Base-by-base conservation (phyloP, 495 filamentous ascomycete species). In the Ramalina intermedia region DNA sequence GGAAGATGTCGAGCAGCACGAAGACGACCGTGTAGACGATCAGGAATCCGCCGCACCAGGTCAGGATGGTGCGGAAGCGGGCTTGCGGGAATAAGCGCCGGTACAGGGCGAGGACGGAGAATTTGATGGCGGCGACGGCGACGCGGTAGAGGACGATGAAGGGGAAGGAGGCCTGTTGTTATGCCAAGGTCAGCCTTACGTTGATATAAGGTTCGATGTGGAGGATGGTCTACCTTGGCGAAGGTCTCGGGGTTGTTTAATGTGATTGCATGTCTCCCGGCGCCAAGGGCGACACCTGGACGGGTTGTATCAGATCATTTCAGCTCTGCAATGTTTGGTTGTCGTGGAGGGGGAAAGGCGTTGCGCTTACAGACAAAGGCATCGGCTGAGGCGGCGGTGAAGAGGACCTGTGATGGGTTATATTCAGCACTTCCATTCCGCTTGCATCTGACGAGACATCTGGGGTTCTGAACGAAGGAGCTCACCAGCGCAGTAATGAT, bases 61-160 rank as follows among this genome's bases (percentile, higher is more conserved):
- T 64, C 13, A 59, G 54, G 27, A 54, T 29, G 13, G 51, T 38
- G 23, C 57, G 55, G 44, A 58, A 60, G 8, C 55, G 48, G 3
- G 3, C 26, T 13, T 52, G 43, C 7, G 56, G 58, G 46, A 69
- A 64, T 37, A 69, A 55, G 14, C 64, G 61, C 5, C 59, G 59
- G 52, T 65, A 69, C 35, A 68, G 62, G 37, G 60, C 46, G 12
- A 66, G 55, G 49, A 68, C 64, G 3, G 69, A 70, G 37, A 70
- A 60, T 39, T 71, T 69, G 41, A 62, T 62, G 21, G 68, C 63
- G 6, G 63, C 52, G 58, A 65, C 50, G 21, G 49, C 52, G 13
- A 58, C 38, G 48, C 57, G 57, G 36, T 65, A 67, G 42, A 64
- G 59, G 37, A 63, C 44, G 29, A 65, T 58, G n/a, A 57, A 56